Evolutionary conservation across 352 stramenopile species (phyloP).

Genomic region (Phytophthora agathidicida): DNA sequence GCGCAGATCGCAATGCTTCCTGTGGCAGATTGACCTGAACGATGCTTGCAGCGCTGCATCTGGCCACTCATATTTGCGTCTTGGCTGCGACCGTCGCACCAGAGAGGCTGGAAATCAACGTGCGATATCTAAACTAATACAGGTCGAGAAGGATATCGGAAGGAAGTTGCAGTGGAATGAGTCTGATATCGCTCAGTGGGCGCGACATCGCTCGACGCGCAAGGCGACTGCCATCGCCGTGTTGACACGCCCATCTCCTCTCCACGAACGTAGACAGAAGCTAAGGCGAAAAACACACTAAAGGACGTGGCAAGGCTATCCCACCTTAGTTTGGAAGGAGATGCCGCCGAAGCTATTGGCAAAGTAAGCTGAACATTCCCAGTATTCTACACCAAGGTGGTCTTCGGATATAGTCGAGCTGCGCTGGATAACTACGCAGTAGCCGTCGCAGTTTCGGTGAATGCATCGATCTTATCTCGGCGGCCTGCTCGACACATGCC

Average conservation of each 20-base stretch:
- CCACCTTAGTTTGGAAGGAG: not conserved
- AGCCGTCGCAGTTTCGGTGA: too few relatives aligned
- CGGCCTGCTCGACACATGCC: not conserved
- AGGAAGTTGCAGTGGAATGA: not conserved
- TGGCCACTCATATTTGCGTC: too few relatives aligned
- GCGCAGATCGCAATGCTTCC: too few relatives aligned
- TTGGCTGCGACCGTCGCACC: not conserved
- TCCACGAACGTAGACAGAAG: slow-evolving; percentile 4
- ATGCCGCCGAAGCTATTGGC: not conserved
- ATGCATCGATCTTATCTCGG: too few relatives aligned
- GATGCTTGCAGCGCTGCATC: too few relatives aligned
- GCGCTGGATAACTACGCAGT: too few relatives aligned
- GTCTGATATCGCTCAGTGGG: slow-evolving; percentile 16
- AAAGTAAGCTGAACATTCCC: not conserved
- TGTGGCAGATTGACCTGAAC: too few relatives aligned
- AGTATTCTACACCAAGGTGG: not conserved
- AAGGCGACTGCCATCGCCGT: too few relatives aligned
- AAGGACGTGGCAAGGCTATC: too few relatives aligned
- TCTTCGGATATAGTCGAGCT: too few relatives aligned
- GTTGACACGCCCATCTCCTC: slow-evolving; percentile 23
- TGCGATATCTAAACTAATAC: too few relatives aligned
- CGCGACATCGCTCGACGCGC: slow-evolving; percentile 18
- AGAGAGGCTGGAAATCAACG: too few relatives aligned
- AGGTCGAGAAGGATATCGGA: not conserved
- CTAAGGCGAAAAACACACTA: not conserved